Base-by-base conservation (phyloP, 805 yeast genomes). In the Yamadazyma nakazawae region DNA sequence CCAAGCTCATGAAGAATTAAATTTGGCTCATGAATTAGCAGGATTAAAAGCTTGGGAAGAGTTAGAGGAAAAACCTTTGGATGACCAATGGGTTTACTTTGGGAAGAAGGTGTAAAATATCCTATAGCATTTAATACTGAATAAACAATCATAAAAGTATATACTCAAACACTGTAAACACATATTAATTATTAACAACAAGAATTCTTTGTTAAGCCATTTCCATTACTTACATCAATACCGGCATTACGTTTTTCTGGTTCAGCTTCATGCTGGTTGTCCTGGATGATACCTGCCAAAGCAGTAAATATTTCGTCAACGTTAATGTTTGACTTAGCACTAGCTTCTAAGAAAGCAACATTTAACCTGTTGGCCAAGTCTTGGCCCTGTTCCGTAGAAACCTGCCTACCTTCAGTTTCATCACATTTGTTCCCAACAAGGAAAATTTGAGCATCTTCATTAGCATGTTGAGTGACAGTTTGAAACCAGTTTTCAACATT, bases 341-440 rank as follows among this genome's bases (percentile, higher is more conserved):
- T 83, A 26, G 98, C 95, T 74, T 94, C 99, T 62, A 94, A 76
- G 68, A 94, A 94, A 26, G 96, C 96, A 46, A 94, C 76, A 46
- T 88, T 88, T 56, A 94, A 77, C 66, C 86, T 95, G 49, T 82
- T 78, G 24, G 98, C 97, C 54, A 94, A 75, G 17, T 80, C 81
- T 63, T 86, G 88, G 60, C 98, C 99, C 67, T 92, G 96, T 61
- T 92, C 96, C 48, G 80, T 76, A 19, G 91, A 75, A 11, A 94
- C 96, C 47, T 85, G 91, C 68, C 99, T 84, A 55, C 86, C 80
- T 51, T 84, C 92, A 43, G 78, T 83, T 70, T 91, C 94, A 62
- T 94, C 99, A 65, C 87, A 84, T 75, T 94, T 94, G 77, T 94
- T 94, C 54, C 97, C 99, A 13, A 94, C 97, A 55, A 94, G 75